A percentile compares a stretch with the other conserved stretches of the same genome.
Conservation (phyloP, 2,329 filamentous ascomycete species). For the Stemphylium beticola region DNA sequence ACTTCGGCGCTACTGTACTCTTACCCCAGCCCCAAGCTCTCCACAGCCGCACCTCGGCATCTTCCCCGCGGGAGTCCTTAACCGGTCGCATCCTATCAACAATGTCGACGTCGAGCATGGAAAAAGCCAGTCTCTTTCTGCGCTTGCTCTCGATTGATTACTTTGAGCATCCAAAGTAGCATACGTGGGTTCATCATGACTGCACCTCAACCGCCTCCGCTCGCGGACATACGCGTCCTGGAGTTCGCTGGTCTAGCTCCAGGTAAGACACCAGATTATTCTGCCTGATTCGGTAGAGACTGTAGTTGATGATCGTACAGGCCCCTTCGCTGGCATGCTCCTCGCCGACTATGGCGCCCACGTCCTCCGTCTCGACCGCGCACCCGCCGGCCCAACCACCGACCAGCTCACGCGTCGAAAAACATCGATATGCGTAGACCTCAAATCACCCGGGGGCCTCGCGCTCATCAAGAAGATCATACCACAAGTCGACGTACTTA, state of each 20-base stretch:
- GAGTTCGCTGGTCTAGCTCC: conserved; percentile 70
- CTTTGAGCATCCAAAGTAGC: conserved; percentile 2
- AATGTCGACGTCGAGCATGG: conserved; percentile 41
- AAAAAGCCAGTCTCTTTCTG: neutral
- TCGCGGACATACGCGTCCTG: conserved; percentile 65
- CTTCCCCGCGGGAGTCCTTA: conserved; percentile 43
- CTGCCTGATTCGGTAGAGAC: neutral
- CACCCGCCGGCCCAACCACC: conserved; percentile 59
- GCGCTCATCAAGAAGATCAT: conserved; percentile 71
- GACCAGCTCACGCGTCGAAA: conserved; percentile 85
- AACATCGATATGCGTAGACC: conserved; percentile 76
- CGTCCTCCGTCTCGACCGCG: conserved; percentile 83
- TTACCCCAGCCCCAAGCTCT: conserved; percentile 1
- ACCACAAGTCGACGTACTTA: conserved; percentile 73
- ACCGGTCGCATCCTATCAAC: conserved; percentile 28
- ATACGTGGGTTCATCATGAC: conserved; percentile 26
- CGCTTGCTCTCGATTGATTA: neutral
- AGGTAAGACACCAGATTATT: conserved; percentile 46
- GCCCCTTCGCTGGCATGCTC: conserved; percentile 82
- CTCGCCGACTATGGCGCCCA: conserved; percentile 86
- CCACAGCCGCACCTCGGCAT: conserved; percentile 38
- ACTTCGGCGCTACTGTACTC: neutral
- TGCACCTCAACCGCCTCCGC: conserved; percentile 52
- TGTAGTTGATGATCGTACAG: conserved; percentile 52
- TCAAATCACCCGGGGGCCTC: conserved; percentile 71